Percentiles rank a stretch among this genome's conserved stretches.
Conservation (phyloP, 164 flowering plant species). For the Euptelea pleiosperma region DNA sequence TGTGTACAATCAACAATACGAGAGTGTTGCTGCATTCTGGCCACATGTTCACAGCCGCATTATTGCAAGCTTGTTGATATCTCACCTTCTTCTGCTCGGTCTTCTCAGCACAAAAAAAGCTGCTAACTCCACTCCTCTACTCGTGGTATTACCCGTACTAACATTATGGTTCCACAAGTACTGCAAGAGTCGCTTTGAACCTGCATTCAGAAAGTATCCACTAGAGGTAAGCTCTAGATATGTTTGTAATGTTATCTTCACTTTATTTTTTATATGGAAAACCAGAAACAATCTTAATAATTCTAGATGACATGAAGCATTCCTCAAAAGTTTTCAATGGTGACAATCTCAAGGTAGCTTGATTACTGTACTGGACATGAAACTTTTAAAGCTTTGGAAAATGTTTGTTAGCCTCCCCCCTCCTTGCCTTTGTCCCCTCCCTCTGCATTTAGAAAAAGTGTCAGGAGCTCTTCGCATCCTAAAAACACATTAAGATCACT, state of each 20-base stretch:
- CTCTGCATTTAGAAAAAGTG: no score
- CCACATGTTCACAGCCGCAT: constrained; percentile 92
- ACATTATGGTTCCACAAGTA: constrained; percentile 79
- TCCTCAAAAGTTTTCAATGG: no score
- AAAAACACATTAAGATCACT: no score
- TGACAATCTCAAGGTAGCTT: no score
- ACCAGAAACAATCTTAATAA: no score
- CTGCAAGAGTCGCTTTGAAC: constrained; percentile 90
- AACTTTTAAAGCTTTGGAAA: no score
- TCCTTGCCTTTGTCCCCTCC: no score
- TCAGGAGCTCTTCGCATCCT: no score
- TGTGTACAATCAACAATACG: constrained; percentile 87
- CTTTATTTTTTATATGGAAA: no score
- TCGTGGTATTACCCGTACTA: constrained; percentile 63
- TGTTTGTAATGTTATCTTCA: neutral
- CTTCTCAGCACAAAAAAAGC: constrained; percentile 88
- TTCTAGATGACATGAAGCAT: no score
- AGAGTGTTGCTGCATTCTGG: constrained; percentile 96
- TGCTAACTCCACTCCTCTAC: constrained; percentile 86
- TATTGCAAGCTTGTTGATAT: constrained; percentile 75
- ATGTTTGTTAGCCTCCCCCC: no score
- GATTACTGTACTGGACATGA: no score
- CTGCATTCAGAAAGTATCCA: constrained; percentile 88
- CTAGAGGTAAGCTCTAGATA: constrained; percentile 58
- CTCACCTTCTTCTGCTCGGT: constrained; percentile 84